phyloP scores from a whole-genome alignment of 2,329 filamentous ascomycete species.

The Fusarium circinatum region DNA sequence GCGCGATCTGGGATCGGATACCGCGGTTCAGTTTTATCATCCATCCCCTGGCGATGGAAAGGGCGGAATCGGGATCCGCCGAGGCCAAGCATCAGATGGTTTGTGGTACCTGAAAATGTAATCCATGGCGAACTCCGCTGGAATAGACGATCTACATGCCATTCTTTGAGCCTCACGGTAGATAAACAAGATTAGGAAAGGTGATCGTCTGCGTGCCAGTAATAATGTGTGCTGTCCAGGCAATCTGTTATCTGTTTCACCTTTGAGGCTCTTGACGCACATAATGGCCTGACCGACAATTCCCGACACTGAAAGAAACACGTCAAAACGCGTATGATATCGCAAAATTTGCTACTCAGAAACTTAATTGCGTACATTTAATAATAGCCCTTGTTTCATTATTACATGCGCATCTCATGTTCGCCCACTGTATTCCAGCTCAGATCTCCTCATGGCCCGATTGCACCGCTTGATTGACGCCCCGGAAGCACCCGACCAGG shows the following conservation, averaged over 20 bases:
- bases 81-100: slow-evolving; percentile 22
- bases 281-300: background rate
- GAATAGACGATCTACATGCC: background rate
- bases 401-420: background rate
- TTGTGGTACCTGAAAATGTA: slow-evolving; percentile 7
- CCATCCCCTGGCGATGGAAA: background rate
- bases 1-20: slow-evolving; percentile 19
- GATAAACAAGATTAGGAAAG: background rate
- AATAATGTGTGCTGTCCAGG: background rate
- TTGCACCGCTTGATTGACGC: slow-evolving; percentile 8
- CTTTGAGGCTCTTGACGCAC: background rate
- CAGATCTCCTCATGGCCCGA: slow-evolving; percentile 13
- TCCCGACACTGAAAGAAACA: background rate
- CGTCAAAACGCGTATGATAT: background rate
- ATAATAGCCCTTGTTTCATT: background rate
- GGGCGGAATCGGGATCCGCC: slow-evolving; percentile 17
- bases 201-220: background rate
- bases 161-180: background rate
- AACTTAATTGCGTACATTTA: background rate
- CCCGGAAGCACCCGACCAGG: slow-evolving; percentile 30
- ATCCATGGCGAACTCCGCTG: slow-evolving; percentile 5
- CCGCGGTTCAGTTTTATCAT: slow-evolving; percentile 9
- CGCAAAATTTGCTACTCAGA: background rate
- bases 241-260: background rate
- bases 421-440: slow-evolving; percentile 3